Percentiles rank a stretch among this genome's conserved stretches.
Conservation (phyloP, 257 asterid genomes). For the Gardenia jasminoides region DNA sequence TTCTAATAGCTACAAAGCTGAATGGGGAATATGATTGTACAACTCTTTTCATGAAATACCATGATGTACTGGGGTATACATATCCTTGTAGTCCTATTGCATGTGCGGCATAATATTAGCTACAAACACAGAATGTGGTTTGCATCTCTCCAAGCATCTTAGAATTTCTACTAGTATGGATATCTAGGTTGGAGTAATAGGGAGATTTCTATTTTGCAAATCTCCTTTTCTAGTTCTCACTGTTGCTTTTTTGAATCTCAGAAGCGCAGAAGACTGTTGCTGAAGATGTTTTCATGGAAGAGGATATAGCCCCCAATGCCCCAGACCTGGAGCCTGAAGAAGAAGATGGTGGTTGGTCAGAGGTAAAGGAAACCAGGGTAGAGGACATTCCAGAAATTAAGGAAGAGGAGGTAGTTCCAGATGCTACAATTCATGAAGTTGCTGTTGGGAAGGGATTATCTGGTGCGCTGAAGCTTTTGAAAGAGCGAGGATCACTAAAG, state of each 20-base stretch:
- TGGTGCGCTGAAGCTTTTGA: constrained; percentile 71
- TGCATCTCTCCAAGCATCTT: not conserved
- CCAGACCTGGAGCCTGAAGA: constrained; percentile 53
- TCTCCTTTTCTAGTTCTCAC: constrained; percentile 17
- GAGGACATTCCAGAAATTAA: constrained; percentile 50
- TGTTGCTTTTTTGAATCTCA: constrained; percentile 28
- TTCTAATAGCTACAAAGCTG: too few relatives aligned
- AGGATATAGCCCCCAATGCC: constrained; percentile 54
- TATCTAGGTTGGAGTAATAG: not conserved
- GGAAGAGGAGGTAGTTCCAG: constrained; percentile 61
- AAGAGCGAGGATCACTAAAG: constrained; percentile 85
- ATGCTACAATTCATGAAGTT: constrained; percentile 77
- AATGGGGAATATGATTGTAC: too few relatives aligned
- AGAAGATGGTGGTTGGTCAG: constrained; percentile 58
- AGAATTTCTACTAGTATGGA: not conserved
- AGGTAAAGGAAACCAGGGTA: constrained; percentile 49
- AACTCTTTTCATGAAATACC: not conserved
- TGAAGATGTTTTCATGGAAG: constrained; percentile 97
- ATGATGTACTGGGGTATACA: not conserved
- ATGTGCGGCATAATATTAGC: not conserved
- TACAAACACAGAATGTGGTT: not conserved
- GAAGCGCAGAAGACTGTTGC: constrained; percentile 63
- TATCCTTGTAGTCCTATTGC: not conserved
- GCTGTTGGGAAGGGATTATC: constrained; percentile 91
- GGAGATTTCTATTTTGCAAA: too few relatives aligned